Percentiles rank a stretch among this genome's conserved stretches.
Conservation (phyloP, 352 stramenopile genomes). For the Globisporangium ultimum region DNA sequence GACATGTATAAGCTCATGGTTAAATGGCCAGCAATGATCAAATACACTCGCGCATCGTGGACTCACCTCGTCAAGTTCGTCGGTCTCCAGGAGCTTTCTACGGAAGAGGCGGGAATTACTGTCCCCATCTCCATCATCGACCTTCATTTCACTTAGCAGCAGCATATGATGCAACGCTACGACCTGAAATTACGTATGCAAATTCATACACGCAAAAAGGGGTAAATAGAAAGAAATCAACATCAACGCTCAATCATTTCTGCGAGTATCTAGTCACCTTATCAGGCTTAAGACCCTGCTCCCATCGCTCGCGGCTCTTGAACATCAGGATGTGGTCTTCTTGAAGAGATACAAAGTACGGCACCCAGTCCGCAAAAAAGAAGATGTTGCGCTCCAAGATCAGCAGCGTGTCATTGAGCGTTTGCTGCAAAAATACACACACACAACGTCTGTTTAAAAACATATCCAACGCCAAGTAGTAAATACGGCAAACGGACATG, state of each 20-base stretch:
- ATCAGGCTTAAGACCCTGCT: conserved; percentile 77
- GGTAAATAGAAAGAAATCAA: background rate
- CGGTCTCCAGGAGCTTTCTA: conserved; percentile 70
- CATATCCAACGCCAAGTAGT: background rate
- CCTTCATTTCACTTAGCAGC: conserved; percentile 82
- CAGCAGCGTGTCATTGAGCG: conserved; percentile 79
- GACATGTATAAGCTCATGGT: background rate
- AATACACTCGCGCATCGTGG: background rate
- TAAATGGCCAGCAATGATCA: too few relatives aligned
- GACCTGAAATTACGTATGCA: conserved; percentile 30
- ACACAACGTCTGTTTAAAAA: background rate
- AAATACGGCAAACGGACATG: conserved; percentile 13
- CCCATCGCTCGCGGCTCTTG: conserved; percentile 75
- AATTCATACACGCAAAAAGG: background rate
- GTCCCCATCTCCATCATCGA: conserved; percentile 46
- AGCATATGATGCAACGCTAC: conserved; percentile 67
- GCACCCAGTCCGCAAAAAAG: conserved; percentile 75
- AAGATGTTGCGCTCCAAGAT: conserved; percentile 83
- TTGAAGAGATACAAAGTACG: conserved; percentile 84
- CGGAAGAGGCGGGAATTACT: conserved; percentile 53
- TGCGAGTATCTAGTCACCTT: conserved; percentile 33
- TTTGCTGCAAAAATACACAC: conserved; percentile 45
- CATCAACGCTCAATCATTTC: background rate
- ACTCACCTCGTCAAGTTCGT: conserved; percentile 69
- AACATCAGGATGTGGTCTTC: conserved; percentile 78